Evolutionary conservation across 2,329 filamentous ascomycete species (phyloP), one percentile per base, ranked within the genome.

Genomic region (Zymoseptoria crescenta): DNA sequence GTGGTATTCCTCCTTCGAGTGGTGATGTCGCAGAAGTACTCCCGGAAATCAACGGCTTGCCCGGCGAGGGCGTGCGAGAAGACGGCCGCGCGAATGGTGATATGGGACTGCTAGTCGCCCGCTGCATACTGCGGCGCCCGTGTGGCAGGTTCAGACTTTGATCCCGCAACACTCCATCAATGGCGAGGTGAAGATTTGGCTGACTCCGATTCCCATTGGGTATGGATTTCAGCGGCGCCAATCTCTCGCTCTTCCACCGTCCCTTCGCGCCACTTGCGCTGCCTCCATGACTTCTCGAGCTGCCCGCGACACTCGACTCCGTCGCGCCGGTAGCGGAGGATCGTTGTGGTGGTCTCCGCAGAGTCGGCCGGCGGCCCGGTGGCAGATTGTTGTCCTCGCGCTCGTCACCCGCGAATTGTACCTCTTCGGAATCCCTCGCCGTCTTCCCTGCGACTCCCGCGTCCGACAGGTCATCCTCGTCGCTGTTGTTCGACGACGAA

Each of bases 341-440:
- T 53, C 57, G 64, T 24, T 62, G 62, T 52, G 58, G 57, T n/a
- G 69, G 68, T 53, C 64, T 60, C 30, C 67, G 60, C 28, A 67
- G 59, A 35, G 69, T 70, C 49, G 66, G 66, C 59, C 67, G 62
- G 61, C 65, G 72, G 64, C 73, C 61, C 59, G 58, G 70, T 62
- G 61, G 73, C 68, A 56, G 73, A 65, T 60, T 77, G 45, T 76
- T 73, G 63, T 80, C 81, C 63, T 83, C 83, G 45, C 81, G 82
- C 20, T 55, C 58, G 35, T 69, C 66, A 21, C 64, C 60, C 62
- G 91, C 87, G 29, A 97, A 83, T 13, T 88, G 90, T 71, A 97
- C 96, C 65, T 96, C 93, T 73, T 97, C 93, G 69, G 96, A 96
- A 73, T 96, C 86, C 62, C 85, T 86, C 19, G 19, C 16, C 59